A percentile compares a stretch with the other conserved stretches of the same genome.
These are phyloP conservation scores for Anthoceros angustus DNA, from an alignment of 225 moss, liverwort and hornwort species.

Conservation along the genomic window DNA sequence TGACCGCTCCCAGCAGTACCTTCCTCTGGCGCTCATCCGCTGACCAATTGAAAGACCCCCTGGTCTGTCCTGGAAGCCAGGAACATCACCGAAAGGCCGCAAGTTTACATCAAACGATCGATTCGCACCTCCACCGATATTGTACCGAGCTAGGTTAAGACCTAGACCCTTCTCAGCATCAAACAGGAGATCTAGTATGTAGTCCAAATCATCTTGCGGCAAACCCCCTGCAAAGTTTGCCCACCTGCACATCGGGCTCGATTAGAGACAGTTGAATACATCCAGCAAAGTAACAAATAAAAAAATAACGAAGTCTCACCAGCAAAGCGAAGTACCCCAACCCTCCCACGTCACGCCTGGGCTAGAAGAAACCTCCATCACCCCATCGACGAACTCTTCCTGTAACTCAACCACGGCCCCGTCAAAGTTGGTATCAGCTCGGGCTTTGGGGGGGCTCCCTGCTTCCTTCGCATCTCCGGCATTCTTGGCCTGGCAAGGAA, in stretches of 20 bases:
- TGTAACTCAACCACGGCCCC: slow-evolving; percentile 19
- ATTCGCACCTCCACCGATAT: slow-evolving; percentile 88
- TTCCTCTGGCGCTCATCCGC: slow-evolving; percentile 77
- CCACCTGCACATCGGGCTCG: too few species aligned
- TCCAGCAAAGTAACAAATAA: not conserved
- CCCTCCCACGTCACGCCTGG: slow-evolving; percentile 67
- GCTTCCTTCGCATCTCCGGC: too few species aligned
- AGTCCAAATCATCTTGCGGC: slow-evolving; percentile 48
- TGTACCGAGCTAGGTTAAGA: slow-evolving; percentile 84
- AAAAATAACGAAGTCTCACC: slow-evolving; percentile 21
- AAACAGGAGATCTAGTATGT: slow-evolving; percentile 67
- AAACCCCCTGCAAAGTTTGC: slow-evolving; percentile 93
- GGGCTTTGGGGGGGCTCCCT: not conserved
- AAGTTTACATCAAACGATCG: slow-evolving; percentile 62
- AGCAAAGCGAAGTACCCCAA: slow-evolving; percentile 96
- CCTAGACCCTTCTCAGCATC: slow-evolving; percentile 75
- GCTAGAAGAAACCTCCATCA: slow-evolving; percentile 30
- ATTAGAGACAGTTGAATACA: slow-evolving; percentile 6
- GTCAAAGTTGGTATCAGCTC: not conserved
- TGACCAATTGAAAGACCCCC: slow-evolving; percentile 63
- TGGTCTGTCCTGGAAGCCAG: slow-evolving; percentile 48
- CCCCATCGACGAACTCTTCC: slow-evolving; percentile 52
- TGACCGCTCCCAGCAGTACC: slow-evolving; percentile 60
- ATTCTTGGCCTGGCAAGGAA: too few species aligned
- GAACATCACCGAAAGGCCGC: slow-evolving; percentile 70